A percentile compares a stretch with the other conserved stretches of the same genome.
Evolutionary conservation across 106 monocot genomes (phyloP).

Genomic region (Phalaenopsis aphrodite): DNA sequence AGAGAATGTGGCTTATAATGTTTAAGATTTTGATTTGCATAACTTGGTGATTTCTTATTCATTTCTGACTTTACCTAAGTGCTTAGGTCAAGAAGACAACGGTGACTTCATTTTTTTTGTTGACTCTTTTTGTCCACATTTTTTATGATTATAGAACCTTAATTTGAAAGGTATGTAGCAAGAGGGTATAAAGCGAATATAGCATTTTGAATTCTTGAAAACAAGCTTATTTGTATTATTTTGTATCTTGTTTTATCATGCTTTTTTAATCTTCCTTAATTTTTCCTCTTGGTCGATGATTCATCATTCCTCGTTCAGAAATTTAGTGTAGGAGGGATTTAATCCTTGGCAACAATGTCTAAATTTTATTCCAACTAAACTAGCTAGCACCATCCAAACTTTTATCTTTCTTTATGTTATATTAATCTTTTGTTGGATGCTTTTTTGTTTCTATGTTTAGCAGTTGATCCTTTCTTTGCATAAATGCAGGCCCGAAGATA

Average conservation of each 20-base stretch:
- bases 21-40: background rate
- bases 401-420: no score
- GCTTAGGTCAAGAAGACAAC: background rate
- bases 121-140: background rate
- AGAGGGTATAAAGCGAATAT: background rate
- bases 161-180: background rate
- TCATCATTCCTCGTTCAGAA: no score
- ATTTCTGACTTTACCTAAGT: background rate
- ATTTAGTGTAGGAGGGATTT: no score
- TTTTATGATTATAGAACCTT: background rate
- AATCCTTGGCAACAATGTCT: no score
- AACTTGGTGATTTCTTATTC: background rate
- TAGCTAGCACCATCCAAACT: no score
- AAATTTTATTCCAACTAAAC: no score
- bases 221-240: background rate
- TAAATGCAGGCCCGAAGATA: slow-evolving; percentile 50
- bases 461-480: slow-evolving; percentile 8
- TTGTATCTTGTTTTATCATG: background rate
- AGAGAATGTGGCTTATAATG: background rate
- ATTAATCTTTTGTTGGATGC: no score
- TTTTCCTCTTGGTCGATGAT: background rate
- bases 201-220: background rate
- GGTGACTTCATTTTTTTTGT: background rate
- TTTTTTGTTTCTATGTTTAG: background rate
- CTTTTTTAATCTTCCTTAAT: background rate